Conservation (phyloP, 2,329 filamentous ascomycete species). For the Emericellopsis cladophorae region DNA sequence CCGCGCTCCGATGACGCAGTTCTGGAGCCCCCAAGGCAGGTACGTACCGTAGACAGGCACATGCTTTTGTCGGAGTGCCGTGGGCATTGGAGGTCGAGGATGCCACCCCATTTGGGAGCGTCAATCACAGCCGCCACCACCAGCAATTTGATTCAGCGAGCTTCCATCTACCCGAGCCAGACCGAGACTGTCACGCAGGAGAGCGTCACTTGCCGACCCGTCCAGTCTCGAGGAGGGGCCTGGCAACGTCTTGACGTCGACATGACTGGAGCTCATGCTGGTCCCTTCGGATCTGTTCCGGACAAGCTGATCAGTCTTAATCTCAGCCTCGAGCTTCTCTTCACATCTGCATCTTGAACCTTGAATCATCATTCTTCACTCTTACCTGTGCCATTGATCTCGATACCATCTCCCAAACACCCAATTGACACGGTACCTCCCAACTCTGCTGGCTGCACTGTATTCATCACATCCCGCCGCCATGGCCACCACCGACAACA, state of each 20-base stretch:
- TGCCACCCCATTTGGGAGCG: not conserved
- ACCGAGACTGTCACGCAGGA: slow-evolving; percentile 1
- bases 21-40: not conserved
- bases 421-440: not conserved
- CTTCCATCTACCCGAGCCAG: slow-evolving; percentile 21
- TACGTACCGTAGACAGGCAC: no score
- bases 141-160: slow-evolving; percentile 1
- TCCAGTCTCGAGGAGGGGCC: not conserved
- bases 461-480: slow-evolving; percentile 10
- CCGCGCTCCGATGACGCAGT: not conserved
- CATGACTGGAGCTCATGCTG: not conserved
- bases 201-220: not conserved
- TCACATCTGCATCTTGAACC: not conserved
- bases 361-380: not conserved
- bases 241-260: not conserved
- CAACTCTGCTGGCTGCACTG: not conserved
- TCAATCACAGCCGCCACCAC: not conserved
- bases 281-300: not conserved
- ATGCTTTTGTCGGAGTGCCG: not conserved
- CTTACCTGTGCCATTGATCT: not conserved
- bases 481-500: slow-evolving; percentile 61
- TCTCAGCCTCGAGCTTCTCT: not conserved
- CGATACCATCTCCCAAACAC: not conserved
- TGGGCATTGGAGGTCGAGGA: not conserved
- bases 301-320: not conserved